These are phyloP conservation scores for Haplosporangium sp. DNA, from an alignment of 371 early-diverging fungal genomes.

Conservation along the genomic window DNA sequence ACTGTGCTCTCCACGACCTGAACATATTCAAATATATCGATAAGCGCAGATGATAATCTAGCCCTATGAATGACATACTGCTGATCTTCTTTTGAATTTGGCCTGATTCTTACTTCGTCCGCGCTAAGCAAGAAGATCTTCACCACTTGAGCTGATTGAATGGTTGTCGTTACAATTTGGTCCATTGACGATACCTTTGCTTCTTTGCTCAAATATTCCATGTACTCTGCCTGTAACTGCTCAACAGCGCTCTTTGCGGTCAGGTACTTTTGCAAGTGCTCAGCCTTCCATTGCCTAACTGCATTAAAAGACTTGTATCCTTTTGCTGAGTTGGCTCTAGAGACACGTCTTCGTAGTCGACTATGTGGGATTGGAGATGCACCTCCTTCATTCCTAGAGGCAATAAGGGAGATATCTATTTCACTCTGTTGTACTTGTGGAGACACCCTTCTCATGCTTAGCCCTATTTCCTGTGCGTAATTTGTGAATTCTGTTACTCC, in stretches of 20 bases:
- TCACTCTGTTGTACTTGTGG: not conserved
- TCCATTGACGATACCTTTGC: not conserved
- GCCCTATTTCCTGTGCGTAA: constrained; percentile 33
- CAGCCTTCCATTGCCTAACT: constrained; percentile 38
- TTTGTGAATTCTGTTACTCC: constrained; percentile 44
- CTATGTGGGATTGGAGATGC: constrained; percentile 8
- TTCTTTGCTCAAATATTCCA: constrained; percentile 28
- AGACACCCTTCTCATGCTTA: constrained; percentile 15
- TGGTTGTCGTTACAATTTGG: constrained; percentile 18
- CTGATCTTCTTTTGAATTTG: constrained; percentile 33
- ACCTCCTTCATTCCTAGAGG: not conserved
- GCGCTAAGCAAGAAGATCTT: constrained; percentile 29
- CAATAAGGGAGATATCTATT: constrained; percentile 7
- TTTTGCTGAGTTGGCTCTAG: constrained; percentile 43
- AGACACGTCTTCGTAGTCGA: constrained; percentile 34
- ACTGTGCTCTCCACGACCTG: constrained; percentile 15
- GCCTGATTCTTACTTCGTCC: constrained; percentile 27
- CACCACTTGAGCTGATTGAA: constrained; percentile 24
- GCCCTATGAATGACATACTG: constrained; percentile 16
- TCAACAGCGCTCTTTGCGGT: constrained; percentile 34
- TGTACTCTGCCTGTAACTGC: constrained; percentile 25
- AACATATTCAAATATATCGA: constrained; percentile 24
- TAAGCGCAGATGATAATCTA: constrained; percentile 17
- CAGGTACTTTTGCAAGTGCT: constrained; percentile 28
- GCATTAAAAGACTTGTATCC: constrained; percentile 54